phyloP scores from a whole-genome alignment of 2,329 filamentous ascomycete genomes.

The Penicillium concentricum region DNA sequence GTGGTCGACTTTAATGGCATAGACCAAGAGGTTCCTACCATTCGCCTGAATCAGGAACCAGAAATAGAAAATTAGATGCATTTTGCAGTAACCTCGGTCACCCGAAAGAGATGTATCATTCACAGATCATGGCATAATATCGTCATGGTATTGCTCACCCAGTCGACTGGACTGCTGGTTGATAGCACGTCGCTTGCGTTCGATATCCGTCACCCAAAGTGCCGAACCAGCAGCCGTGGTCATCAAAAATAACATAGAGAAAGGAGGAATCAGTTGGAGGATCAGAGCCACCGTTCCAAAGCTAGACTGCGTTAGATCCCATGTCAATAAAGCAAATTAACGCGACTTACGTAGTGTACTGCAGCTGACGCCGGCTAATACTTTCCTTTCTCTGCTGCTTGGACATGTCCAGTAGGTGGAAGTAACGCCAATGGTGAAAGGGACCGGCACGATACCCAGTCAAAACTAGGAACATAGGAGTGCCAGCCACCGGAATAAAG shows the following conservation, averaged over 20 bases:
- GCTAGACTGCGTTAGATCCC: constrained; percentile 32
- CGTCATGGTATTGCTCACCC: constrained; percentile 39
- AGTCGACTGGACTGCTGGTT: constrained; percentile 15
- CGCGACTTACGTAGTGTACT: constrained; percentile 72
- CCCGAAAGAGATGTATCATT: not conserved
- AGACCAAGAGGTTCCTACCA: not conserved
- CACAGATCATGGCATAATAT: constrained; percentile 25
- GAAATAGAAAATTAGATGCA: not conserved
- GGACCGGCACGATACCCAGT: constrained; percentile 87
- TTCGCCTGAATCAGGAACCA: not conserved
- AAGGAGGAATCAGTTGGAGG: constrained; percentile 79
- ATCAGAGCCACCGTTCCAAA: constrained; percentile 84
- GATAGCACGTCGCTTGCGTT: constrained; percentile 53
- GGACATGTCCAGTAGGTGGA: constrained; percentile 71
- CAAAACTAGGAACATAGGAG: constrained; percentile 80
- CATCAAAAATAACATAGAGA: constrained; percentile 93
- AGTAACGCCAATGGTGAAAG: constrained; percentile 88
- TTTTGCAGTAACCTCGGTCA: not conserved
- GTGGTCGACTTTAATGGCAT: not conserved
- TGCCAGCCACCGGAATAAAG: constrained; percentile 78
- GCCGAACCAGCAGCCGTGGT: constrained; percentile 83
- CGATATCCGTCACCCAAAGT: constrained; percentile 79
- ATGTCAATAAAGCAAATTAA: not conserved
- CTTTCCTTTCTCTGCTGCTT: constrained; percentile 72
- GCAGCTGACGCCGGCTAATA: constrained; percentile 66